Base-by-base conservation (phyloP, 2,329 filamentous ascomycete genomes). In the Leptographium procerum region DNA sequence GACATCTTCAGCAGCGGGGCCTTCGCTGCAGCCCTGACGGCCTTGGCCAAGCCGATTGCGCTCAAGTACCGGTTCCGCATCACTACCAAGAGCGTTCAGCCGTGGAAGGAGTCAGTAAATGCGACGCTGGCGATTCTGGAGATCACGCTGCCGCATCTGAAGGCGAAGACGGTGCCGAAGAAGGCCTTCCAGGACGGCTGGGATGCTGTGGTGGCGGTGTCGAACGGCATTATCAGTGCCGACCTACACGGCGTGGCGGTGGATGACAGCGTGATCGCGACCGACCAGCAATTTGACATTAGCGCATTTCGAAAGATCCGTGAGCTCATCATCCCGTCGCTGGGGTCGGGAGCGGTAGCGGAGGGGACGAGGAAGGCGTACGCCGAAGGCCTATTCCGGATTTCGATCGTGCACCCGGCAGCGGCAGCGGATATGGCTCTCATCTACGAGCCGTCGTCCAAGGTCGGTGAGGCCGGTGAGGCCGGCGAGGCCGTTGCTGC, bases 231-330 rank as follows among this genome's bases (percentile, higher is more conserved):
- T 61, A 77, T 88, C 36, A 79, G 78, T 26, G 87, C 87, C 3
- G 80, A 85, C 55, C 83, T 81, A 56, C 72, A 74, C 57, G 69
- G 70, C 56, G 76, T 77, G 36, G 67, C 69, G 2, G 69, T 77
- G 1, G 70, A 77, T 60, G 59, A 58, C 47, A 40, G 26, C 8
- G 26, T 53, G 3, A 77, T 91, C 40, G 69, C 74, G 3, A 75
- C 77, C 10, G 92, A 99, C 66, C 86, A 97, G 71, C 71, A 76
- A 1, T 95, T 95, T 66, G 94, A 99, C 68, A 87, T 95, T 22
- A 66, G 74, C 1, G 85, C 88, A 0, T 95, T 96, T 68, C 73
- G 73, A 33, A 78, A 79, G 54, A 75, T 97, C 1, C 81, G 85
- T 45, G 76, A 81, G 11, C 77, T 96, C 36, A 84, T 95, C 47